Evolutionary conservation across 345 rosid genomes (phyloP).

Genomic region (Eucalyptus curtisii): DNA sequence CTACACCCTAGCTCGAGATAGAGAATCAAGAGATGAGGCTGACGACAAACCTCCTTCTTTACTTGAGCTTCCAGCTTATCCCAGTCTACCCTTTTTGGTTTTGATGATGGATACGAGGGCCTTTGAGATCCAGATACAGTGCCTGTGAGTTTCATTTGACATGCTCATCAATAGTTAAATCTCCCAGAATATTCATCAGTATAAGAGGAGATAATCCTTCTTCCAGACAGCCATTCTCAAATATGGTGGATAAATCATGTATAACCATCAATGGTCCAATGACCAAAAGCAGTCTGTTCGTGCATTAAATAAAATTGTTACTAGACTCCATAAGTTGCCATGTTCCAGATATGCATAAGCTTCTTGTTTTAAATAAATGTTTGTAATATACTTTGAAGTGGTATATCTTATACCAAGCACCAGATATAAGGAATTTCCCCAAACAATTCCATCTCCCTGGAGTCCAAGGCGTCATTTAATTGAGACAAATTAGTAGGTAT

Average conservation of each 20-base stretch:
- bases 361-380: background rate
- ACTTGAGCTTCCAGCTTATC: slow-evolving; percentile 84
- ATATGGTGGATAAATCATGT: background rate
- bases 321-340: background rate
- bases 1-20: background rate
- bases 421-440: background rate
- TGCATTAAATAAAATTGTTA: background rate
- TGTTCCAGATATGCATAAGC: background rate
- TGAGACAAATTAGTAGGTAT: background rate
- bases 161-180: background rate
- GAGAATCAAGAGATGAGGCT: background rate
- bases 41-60: slow-evolving; percentile 52
- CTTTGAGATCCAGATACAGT: slow-evolving; percentile 11
- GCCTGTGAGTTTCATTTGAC: slow-evolving; percentile 4
- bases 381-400: background rate
- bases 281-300: background rate
- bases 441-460: background rate
- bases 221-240: background rate
- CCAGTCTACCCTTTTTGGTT: slow-evolving; percentile 53
- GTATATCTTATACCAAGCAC: background rate
- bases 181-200: background rate
- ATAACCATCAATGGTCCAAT: background rate
- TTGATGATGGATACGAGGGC: slow-evolving; percentile 79
- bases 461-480: background rate
- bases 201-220: background rate